Conservation (phyloP, 192 early-diverging fungal genomes). For the Coemansia javaensis region DNA sequence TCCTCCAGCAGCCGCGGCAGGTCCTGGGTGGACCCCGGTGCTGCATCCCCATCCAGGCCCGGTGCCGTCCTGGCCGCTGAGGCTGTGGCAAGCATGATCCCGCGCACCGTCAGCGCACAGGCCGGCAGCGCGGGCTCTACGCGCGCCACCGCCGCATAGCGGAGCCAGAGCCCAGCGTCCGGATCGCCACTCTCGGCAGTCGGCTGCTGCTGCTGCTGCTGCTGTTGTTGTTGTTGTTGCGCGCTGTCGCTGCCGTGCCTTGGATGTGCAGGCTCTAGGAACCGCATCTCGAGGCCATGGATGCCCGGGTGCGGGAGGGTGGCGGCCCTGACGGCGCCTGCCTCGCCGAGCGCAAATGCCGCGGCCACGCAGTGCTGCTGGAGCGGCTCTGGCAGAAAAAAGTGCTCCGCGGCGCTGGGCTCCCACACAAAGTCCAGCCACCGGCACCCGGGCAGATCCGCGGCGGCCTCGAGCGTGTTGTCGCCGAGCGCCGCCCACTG, state of each 20-base stretch:
- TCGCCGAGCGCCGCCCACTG: conserved; percentile 13
- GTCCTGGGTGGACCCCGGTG: conserved; percentile 5
- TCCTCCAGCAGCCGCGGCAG: conserved; percentile 42
- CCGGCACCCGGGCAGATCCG: conserved; percentile 11
- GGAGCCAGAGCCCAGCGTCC: conserved; percentile 19
- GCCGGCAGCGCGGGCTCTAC: conserved; percentile 29
- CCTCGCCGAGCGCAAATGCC: conserved; percentile 20
- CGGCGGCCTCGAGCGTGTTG: conserved; percentile 5
- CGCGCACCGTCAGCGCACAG: conserved; percentile 38
- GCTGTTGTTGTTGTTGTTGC: background rate
- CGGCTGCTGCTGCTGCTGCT: background rate
- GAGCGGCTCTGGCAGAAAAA: conserved; percentile 17
- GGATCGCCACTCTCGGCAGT: background rate
- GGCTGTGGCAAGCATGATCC: conserved; percentile 14
- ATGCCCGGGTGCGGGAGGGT: conserved; percentile 25
- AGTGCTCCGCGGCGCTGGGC: conserved; percentile 20
- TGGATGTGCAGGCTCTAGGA: conserved; percentile 14
- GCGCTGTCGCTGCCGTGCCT: background rate
- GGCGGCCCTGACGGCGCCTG: conserved; percentile 11
- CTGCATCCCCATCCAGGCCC: background rate
- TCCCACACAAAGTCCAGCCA: conserved; percentile 45
- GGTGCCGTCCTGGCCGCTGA: background rate
- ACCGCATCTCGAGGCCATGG: conserved; percentile 26
- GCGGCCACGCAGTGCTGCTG: conserved; percentile 19
- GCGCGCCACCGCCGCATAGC: conserved; percentile 23